Base-by-base conservation (phyloP, 306 rosid genomes). In the Rosa lucieae region DNA sequence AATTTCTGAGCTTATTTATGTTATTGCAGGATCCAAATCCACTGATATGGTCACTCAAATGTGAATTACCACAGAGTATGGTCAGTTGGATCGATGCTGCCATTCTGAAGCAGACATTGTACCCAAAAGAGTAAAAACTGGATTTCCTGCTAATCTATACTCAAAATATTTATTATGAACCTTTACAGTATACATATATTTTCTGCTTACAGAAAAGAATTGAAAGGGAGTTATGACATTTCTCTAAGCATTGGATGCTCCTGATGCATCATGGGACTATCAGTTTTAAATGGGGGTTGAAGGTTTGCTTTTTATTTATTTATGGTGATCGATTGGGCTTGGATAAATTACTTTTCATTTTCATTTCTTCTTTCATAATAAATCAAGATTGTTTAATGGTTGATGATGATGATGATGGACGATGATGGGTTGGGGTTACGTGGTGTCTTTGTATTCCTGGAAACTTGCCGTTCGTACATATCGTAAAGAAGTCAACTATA, bases 11-110 rank as follows among this genome's bases (percentile, higher is more conserved):
- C 32, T 58, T 75, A 43, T 8, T 58, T 20, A 58, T 80, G 77
- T 84, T 72, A 82, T 10, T 72, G 87, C 94, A 92, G 97, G 94
- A 82, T 90, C 85, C 85, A 80, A 63, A 51, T 92, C 69, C 17
- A 18, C 23, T 89, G 88, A 92, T 73, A 39, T 3, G 61, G 70
- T 23, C 71, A 62, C 17, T 70, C 37, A 18, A 49, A 46, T 26
- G 66, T 48, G 40, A 77, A 70, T 49, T 35, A 79, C 44, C 59
- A 74, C 73, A 48, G 61, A 37, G 56, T 46, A 11, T 61, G 29
- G 10, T 14, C 78, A 42, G 69, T 55, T 74, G 79, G 13, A 35
- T 23, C 26, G 26, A 23, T 35, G 77, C 59, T 46, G 49, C 79
- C 48, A 82, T 74, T 85, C 73, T 46, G 69, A 68, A 63, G 79